These are phyloP conservation scores for Chaetomiaceae sp. DNA, from an alignment of 2,329 filamentous ascomycete genomes.

Conservation along the genomic window DNA sequence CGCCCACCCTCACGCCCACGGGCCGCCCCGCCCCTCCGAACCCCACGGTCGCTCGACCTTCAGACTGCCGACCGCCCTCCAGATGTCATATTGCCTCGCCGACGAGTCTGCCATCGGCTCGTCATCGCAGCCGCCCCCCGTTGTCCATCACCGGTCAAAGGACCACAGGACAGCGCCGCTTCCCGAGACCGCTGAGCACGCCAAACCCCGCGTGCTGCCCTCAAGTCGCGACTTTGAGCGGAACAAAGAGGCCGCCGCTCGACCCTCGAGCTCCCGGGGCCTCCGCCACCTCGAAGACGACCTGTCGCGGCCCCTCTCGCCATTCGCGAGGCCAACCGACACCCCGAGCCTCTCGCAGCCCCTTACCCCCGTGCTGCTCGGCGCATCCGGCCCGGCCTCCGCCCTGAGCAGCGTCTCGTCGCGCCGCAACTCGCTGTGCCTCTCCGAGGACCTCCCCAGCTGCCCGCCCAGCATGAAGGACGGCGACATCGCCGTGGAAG, in stretches of 20 bases:
- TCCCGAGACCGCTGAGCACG: background rate
- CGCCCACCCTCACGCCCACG: conserved; percentile 27
- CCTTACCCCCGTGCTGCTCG: conserved; percentile 42
- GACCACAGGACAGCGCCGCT: conserved; percentile 8
- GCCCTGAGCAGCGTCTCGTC: conserved; percentile 47
- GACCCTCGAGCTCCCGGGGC: conserved; percentile 12
- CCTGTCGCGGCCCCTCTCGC: conserved; percentile 21
- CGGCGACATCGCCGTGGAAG: conserved; percentile 44
- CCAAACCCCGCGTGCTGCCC: conserved; percentile 6
- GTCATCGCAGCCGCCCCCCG: conserved; percentile 18
- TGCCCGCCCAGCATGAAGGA: conserved; percentile 32
- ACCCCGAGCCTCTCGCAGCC: conserved; percentile 36
- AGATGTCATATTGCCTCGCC: conserved; percentile 50
- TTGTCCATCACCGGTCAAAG: conserved; percentile 25
- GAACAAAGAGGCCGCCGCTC: conserved; percentile 5
- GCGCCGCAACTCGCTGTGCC: conserved; percentile 46
- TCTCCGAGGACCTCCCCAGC: conserved; percentile 40
- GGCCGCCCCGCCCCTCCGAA: conserved; percentile 36
- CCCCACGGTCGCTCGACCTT: conserved; percentile 35
- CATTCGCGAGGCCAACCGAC: conserved; percentile 15
- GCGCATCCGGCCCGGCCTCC: conserved; percentile 38
- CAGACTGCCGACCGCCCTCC: conserved; percentile 33
- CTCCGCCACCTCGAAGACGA: conserved; percentile 7
- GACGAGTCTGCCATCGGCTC: conserved; percentile 45
- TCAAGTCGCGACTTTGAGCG: conserved; percentile 12